Conservation (phyloP, 257 asterid species). For the Haberlea rhodopensis region DNA sequence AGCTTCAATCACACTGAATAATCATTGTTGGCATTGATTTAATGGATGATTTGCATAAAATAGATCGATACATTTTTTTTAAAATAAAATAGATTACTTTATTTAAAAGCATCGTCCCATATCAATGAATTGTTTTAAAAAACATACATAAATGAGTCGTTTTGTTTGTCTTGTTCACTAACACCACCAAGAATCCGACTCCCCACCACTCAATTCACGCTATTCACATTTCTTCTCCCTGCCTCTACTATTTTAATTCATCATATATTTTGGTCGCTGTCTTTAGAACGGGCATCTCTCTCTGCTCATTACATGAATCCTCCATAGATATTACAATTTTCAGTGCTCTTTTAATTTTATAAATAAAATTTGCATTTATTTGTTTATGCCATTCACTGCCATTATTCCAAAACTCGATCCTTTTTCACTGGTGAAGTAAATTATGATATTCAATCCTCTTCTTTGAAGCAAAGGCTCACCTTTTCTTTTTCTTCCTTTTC, state of each 20-base stretch:
- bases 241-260: conserved; percentile 24
- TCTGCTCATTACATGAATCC: conserved; percentile 37
- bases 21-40: no score
- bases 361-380: conserved; percentile 13
- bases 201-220: conserved; percentile 17
- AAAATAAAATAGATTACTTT: no score
- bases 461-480: conserved; percentile 63
- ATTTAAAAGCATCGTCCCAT: no score
- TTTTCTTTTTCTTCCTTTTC: conserved; percentile 25
- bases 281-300: conserved; percentile 52
- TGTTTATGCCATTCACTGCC: conserved; percentile 33
- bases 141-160: conserved; percentile 29
- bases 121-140: conserved; percentile 29
- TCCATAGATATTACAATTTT: conserved; percentile 25
- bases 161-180: conserved; percentile 37
- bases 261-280: conserved; percentile 23
- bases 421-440: conserved; percentile 32
- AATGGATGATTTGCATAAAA: no score
- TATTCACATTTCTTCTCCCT: conserved; percentile 45
- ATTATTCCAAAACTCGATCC: conserved; percentile 24
- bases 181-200: conserved; percentile 34
- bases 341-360: conserved; percentile 15
- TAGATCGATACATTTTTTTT: no score
- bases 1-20: no score
- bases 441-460: conserved; percentile 37